These are phyloP conservation scores for Populus hybrid DNA, from an alignment of 441 rosid species.

Conservation along the genomic window DNA sequence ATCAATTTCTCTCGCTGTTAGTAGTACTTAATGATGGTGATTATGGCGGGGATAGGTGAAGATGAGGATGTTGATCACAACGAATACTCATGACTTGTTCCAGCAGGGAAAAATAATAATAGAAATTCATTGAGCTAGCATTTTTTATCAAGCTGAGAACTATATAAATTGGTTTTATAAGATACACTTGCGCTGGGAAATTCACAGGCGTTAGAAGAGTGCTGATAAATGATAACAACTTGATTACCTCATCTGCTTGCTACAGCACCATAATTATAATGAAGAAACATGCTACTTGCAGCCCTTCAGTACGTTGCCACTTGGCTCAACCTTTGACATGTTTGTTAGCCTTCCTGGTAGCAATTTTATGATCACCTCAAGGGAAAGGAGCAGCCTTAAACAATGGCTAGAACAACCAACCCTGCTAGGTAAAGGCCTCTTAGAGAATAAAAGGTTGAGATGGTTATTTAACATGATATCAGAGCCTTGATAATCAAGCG, in stretches of 20 bases:
- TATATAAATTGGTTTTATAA: not conserved
- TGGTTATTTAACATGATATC: too few relatives aligned
- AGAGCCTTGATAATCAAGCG: fast-evolving
- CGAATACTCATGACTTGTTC: not conserved
- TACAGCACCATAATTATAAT: not conserved
- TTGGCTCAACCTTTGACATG: not conserved
- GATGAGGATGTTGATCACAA: not conserved
- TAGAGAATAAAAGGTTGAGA: too few relatives aligned
- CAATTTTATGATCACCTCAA: not conserved
- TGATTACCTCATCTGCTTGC: not conserved
- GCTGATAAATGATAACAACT: not conserved
- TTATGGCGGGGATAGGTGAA: not conserved
- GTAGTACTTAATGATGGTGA: not conserved
- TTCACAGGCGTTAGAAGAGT: not conserved
- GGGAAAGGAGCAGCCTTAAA: not conserved
- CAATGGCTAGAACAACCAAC: not conserved
- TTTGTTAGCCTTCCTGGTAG: not conserved
- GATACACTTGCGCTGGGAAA: not conserved
- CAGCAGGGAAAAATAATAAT: not conserved
- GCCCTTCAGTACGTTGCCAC: not conserved
- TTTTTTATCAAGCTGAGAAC: not conserved
- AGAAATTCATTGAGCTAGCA: not conserved
- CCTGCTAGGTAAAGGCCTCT: too few relatives aligned
- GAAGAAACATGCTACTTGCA: not conserved
- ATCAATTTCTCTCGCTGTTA: not conserved